Evolutionary conservation across 306 rosid species (phyloP).

Genomic region (Cucumis cinereus): DNA sequence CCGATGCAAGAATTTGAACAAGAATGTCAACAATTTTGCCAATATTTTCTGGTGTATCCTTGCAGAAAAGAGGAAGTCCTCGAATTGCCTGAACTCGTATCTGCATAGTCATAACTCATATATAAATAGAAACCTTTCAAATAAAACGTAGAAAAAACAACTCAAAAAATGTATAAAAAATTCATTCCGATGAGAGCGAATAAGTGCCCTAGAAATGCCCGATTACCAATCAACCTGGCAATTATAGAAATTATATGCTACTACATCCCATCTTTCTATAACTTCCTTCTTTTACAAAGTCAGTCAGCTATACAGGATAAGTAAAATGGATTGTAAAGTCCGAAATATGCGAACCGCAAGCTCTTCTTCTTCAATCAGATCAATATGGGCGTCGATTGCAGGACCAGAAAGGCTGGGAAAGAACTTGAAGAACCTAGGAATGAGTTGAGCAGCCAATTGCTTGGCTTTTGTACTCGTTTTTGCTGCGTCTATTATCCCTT

Average conservation of each 20-base stretch:
- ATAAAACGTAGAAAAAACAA: neutral
- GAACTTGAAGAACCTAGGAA: conserved; percentile 87
- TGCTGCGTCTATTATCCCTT: conserved; percentile 80
- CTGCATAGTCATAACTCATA: conserved; percentile 20
- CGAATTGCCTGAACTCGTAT: conserved; percentile 98
- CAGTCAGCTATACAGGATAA: conserved; percentile 1
- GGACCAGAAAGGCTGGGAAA: conserved; percentile 70
- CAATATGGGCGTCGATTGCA: conserved; percentile 66
- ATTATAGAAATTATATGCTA: neutral
- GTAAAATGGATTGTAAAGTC: neutral
- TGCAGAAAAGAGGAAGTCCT: conserved; percentile 96
- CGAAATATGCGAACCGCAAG: conserved; percentile 57
- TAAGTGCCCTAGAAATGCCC: conserved; percentile 4
- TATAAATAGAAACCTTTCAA: neutral
- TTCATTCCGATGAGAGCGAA: neutral
- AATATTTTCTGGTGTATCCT: conserved; percentile 84
- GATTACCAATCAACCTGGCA: neutral
- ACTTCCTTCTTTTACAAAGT: neutral
- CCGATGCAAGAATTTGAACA: conserved; percentile 74
- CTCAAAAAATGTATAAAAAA: neutral
- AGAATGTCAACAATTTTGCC: conserved; percentile 89
- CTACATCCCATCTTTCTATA: neutral
- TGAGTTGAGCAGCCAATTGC: conserved; percentile 91
- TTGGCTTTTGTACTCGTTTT: conserved; percentile 81
- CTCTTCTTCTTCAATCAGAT: conserved; percentile 91